phyloP scores from a whole-genome alignment of 176 grass and related monocot genomes.

The Oryza punctata region DNA sequence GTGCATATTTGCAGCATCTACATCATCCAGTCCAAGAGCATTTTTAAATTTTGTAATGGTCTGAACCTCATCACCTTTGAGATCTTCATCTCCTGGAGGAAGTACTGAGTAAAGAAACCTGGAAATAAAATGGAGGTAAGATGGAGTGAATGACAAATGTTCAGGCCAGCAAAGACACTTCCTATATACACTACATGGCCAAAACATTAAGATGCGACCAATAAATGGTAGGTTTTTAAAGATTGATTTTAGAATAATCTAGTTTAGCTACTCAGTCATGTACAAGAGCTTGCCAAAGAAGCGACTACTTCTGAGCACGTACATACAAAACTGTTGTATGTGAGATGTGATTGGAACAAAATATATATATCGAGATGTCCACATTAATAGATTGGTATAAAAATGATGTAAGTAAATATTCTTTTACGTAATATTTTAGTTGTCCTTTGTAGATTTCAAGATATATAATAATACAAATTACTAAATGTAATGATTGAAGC shows the following conservation, averaged over 20 bases:
- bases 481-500: neutral
- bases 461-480: neutral
- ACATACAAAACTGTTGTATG: neutral
- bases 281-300: neutral
- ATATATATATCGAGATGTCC: neutral
- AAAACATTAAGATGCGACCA: neutral
- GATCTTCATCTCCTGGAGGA: slow-evolving; percentile 76
- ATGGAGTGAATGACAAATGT: slow-evolving; percentile 34
- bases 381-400: neutral
- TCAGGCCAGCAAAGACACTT: neutral
- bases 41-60: slow-evolving; percentile 84
- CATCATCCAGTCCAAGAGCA: slow-evolving; percentile 90
- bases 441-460: neutral
- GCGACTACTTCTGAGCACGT: neutral
- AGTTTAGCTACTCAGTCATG: neutral
- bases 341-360: neutral
- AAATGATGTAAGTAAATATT: neutral
- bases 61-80: slow-evolving; percentile 88
- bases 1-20: slow-evolving; percentile 94
- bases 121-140: slow-evolving; percentile 44
- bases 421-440: neutral
- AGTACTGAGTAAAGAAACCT: slow-evolving; percentile 90
- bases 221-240: neutral
- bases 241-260: neutral
- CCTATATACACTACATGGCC: neutral